A percentile compares a stretch with the other conserved stretches of the same genome.
Conservation (phyloP, 345 rosid genomes). For the Populus euphratica region DNA sequence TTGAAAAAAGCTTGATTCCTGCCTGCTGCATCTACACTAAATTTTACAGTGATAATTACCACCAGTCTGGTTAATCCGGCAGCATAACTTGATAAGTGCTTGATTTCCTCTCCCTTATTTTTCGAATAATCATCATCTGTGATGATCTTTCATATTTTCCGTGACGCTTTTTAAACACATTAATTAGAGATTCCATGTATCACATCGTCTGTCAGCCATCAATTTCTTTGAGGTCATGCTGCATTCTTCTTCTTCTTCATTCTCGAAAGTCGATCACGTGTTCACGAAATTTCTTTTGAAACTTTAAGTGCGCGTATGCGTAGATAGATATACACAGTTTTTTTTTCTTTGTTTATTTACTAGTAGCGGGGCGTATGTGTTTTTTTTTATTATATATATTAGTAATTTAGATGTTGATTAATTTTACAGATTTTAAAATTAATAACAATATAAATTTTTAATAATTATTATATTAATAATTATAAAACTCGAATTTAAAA, state of each 20-base stretch:
- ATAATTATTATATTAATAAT: accelerated
- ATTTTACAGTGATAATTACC: not conserved
- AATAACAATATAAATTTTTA: accelerated
- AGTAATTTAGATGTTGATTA: too few species aligned
- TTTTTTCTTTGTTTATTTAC: too few species aligned
- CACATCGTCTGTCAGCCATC: not conserved
- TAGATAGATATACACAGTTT: too few species aligned
- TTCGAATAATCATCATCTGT: too few species aligned
- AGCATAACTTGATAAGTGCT: too few species aligned
- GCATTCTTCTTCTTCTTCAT: not conserved
- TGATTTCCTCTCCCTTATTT: too few species aligned
- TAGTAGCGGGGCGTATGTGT: not conserved
- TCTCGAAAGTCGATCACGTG: not conserved
- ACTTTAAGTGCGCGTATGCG: too few species aligned
- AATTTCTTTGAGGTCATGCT: not conserved
- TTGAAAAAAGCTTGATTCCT: not conserved
- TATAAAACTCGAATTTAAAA: accelerated
- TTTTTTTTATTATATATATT: too few species aligned
- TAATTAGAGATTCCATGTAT: not conserved
- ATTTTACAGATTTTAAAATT: too few species aligned
- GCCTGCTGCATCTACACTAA: not conserved
- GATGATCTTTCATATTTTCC: not conserved
- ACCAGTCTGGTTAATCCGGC: not conserved
- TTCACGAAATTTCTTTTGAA: too few species aligned
- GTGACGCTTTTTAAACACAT: not conserved